Base-by-base conservation (phyloP, 441 rosid species). In the Gossypium davidsonii region DNA sequence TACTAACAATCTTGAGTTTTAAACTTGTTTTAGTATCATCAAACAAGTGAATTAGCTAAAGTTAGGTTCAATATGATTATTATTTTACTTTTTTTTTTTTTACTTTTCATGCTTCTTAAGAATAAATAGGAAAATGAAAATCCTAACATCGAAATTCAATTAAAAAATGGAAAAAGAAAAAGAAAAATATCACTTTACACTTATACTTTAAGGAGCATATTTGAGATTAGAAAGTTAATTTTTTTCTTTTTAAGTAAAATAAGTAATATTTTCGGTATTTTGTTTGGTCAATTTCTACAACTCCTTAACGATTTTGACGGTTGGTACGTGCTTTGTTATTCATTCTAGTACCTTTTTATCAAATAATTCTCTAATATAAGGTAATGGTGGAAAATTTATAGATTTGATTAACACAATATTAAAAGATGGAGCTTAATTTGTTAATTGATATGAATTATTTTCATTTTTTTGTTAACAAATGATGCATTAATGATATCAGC, bases 1-100 rank as follows among this genome's bases (percentile, higher is more conserved):
- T 26, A 26, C 31, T 26, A 26, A 26, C 31, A 26, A 3, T 75
- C 73, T 63, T 68, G 51, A 46, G 48, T 66, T 77, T 60, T 37
- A 9, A 8, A 8, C 74, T 56, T 51, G 6, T 28, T 28, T 28
- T 0, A 37, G 14, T 66, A 57, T 18, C n/a, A 23, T 20, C 49
- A 15, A 6, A 8, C 66, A 61, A 74, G 58, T 58, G n/a, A 59
- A 39, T 44, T 59, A 61, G 64, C 28, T 59, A 39, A 17, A 28
- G 48, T 23, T 68, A 34, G 15, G 10, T 2, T 10, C 31, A 20
- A 37, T 37, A 62, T 31, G 48, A 44, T 62, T 61, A 23, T n/a
- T 11, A 3, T 28, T 28, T 3, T 26, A 26, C 4, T 20, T 34
- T 61, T 61, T 31, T 61, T 61, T 31, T 25, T 25, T 61, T 61